Conservation (phyloP, 192 early-diverging fungal genomes). For the Phlyctochytrium arcticum region DNA sequence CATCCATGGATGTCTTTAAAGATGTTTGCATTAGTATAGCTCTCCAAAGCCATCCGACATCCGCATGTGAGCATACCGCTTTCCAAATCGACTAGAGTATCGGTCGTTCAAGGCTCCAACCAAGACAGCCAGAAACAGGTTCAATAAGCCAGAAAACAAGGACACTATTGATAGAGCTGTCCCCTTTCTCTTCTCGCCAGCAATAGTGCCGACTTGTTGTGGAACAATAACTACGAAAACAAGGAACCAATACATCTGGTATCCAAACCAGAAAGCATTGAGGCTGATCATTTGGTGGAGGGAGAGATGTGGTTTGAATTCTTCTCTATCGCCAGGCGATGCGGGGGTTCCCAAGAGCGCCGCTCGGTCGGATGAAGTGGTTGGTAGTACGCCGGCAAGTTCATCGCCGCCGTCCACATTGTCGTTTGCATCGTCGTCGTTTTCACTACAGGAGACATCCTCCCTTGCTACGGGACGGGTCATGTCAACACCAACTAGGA, state of each 20-base stretch:
- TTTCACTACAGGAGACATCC: too few relatives aligned
- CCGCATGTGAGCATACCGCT: neutral
- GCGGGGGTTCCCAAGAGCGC: too few relatives aligned
- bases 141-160: conserved; percentile 29
- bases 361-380: too few relatives aligned
- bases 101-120: conserved; percentile 42
- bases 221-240: conserved; percentile 35
- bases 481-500: too few relatives aligned
- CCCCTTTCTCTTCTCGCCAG: conserved; percentile 35
- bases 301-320: conserved; percentile 9
- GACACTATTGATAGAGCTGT: conserved; percentile 32
- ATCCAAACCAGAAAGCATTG: conserved; percentile 38
- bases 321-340: too few relatives aligned
- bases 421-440: too few relatives aligned
- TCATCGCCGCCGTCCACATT: too few relatives aligned
- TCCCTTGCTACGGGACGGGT: too few relatives aligned
- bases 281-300: conserved; percentile 7
- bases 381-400: too few relatives aligned
- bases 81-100: conserved; percentile 16
- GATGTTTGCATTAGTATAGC: too few relatives aligned
- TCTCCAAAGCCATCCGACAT: too few relatives aligned
- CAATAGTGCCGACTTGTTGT: conserved; percentile 29
- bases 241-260: conserved; percentile 41
- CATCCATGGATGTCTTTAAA: conserved; percentile 28
- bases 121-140: conserved; percentile 33